Evolutionary conservation across 495 filamentous ascomycete genomes (phyloP).

Genomic region (Chaetomium tenue): DNA sequence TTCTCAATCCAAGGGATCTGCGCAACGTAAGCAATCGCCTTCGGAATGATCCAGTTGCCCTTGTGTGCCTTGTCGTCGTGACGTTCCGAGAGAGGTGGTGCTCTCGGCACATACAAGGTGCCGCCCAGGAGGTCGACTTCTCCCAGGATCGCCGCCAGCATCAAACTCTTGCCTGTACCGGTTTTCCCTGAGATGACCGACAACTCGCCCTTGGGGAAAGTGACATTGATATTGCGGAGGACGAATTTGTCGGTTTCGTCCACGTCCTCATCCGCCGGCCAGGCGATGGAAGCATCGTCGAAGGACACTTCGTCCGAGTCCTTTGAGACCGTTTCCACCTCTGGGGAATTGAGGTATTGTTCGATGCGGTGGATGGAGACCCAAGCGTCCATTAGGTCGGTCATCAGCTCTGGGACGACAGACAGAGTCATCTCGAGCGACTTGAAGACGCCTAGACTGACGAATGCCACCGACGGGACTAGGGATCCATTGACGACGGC

Average conservation of each 20-base stretch:
- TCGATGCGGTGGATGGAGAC: conserved; percentile 74
- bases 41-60: conserved; percentile 68
- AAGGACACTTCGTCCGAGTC: conserved; percentile 62
- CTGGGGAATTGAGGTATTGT: conserved; percentile 64
- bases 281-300: conserved; percentile 67
- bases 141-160: conserved; percentile 64
- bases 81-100: conserved; percentile 46
- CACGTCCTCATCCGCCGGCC: conserved; percentile 61
- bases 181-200: conserved; percentile 71
- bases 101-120: conserved; percentile 50
- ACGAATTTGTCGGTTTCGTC: conserved; percentile 58
- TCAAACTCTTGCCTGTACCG: conserved; percentile 65
- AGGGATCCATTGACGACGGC: conserved; percentile 60
- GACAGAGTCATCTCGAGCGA: conserved; percentile 68
- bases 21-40: conserved; percentile 70
- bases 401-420: conserved; percentile 69
- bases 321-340: conserved; percentile 58
- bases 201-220: conserved; percentile 64
- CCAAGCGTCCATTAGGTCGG: conserved; percentile 67
- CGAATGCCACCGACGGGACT: conserved; percentile 75
- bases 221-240: conserved; percentile 60
- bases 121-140: conserved; percentile 60
- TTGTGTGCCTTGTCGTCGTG: conserved; percentile 58
- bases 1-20: conserved; percentile 90
- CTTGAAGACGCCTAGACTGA: conserved; percentile 71